phyloP scores from a whole-genome alignment of 192 early-diverging fungal species.

The Coemansia sp. region DNA sequence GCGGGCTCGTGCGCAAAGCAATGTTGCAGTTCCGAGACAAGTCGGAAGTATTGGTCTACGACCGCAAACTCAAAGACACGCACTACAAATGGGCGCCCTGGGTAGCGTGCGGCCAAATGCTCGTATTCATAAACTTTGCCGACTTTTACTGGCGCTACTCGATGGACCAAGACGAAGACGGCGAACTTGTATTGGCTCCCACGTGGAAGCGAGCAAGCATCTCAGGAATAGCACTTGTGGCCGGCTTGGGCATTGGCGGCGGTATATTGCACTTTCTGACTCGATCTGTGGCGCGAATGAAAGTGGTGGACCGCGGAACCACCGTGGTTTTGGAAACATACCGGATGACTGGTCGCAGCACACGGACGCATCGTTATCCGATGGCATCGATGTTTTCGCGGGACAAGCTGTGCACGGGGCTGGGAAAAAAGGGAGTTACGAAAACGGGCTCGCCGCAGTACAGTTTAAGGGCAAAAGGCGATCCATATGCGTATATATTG shows the following conservation, averaged over 20 bases:
- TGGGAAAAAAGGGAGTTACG: constrained; percentile 28
- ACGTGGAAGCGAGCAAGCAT: constrained; percentile 42
- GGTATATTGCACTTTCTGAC: constrained; percentile 44
- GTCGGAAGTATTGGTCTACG: constrained; percentile 16
- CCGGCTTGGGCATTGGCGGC: constrained; percentile 34
- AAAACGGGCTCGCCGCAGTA: constrained; percentile 33
- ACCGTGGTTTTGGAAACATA: constrained; percentile 40
- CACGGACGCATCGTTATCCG: constrained; percentile 12
- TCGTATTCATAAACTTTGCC: constrained; percentile 52
- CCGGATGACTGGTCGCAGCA: constrained; percentile 28
- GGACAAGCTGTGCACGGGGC: constrained; percentile 35
- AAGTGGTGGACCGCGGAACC: constrained; percentile 18
- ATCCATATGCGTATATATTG: constrained; percentile 36
- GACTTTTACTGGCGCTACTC: constrained; percentile 53
- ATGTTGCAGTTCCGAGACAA: constrained; percentile 24
- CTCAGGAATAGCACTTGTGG: constrained; percentile 25
- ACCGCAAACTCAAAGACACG: constrained; percentile 24
- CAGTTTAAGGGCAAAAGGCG: constrained; percentile 26
- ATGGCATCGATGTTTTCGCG: constrained; percentile 26
- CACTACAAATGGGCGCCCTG: constrained; percentile 45
- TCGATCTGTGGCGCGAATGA: constrained; percentile 34
- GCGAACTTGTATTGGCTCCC: constrained; percentile 24
- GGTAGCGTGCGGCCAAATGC: constrained; percentile 46
- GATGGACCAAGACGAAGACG: constrained; percentile 41
- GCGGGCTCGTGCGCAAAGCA: constrained; percentile 29